Base-by-base conservation (phyloP, 2,329 filamentous ascomycete genomes). In the Aschersonia sp. region DNA sequence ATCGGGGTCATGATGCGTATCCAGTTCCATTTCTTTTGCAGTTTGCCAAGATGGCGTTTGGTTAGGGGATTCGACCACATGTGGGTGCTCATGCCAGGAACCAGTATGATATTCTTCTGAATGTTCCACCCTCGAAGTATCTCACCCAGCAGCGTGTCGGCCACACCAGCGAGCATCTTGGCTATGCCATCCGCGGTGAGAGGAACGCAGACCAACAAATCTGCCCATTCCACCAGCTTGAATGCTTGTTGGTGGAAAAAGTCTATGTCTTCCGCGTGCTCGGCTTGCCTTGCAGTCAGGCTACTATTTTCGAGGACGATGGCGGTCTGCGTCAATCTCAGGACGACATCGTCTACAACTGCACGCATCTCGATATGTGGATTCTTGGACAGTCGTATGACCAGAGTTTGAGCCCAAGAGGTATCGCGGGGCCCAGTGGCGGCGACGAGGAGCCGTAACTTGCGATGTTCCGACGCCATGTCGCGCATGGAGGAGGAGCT, bases 41-140 rank as follows among this genome's bases (percentile, higher is more conserved):
- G 78, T 65, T 94, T 92, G 63, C 78, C 83, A 51, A 95, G 74
- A 60, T 95, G 88, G 57, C 87, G 84, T 67, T 85, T 86, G 12
- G 87, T 94, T 67, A 89, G 81, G 2, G 88, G 87, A 57, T 92
- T 88, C 59, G 89, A 81, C 87, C 87, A 94, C 79, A 90, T 88
- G 51, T 85, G 76, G 1, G 79, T 79, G 35, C 85, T 90, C 88
- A 96, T 94, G 53, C 86, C 87, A 0, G 89, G 88, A 6, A 94
- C 81, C 49, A 96, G 68, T 45, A 95, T 67, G 32, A 94, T 84
- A 56, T 83, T 85, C 66, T 95, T 95, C 6, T 82, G 83, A 0
- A 84, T 80, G 56, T 94, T 82, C 89, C 89, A 96, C 48, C 85
- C 85, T 46, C 89, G 78, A 45, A 96, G 63, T 1, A 94, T 78